Conservation (phyloP, 2,329 filamentous ascomycete species). For the Aspergillus sclerotialis region DNA sequence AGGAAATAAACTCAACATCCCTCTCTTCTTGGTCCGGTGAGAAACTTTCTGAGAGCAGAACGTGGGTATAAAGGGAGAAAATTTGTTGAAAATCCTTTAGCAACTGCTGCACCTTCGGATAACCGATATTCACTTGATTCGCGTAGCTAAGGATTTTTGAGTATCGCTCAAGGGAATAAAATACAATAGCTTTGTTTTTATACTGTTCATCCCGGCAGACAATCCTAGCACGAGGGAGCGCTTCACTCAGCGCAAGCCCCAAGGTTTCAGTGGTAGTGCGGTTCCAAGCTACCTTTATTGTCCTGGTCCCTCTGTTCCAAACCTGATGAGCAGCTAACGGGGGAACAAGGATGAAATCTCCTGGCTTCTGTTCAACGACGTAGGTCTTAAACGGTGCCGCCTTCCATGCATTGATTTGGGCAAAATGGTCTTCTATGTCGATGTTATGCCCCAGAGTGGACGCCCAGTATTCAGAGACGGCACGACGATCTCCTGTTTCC, state of each 20-base stretch:
- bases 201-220: constrained; percentile 98
- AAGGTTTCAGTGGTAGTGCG: constrained; percentile 87
- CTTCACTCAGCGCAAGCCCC: constrained; percentile 76
- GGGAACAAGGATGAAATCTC: constrained; percentile 90
- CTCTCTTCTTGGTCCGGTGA: constrained; percentile 61
- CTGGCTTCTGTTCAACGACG: constrained; percentile 80
- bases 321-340: constrained; percentile 93
- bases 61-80: constrained; percentile 68
- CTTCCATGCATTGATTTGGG: constrained; percentile 91
- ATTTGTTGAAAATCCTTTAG: constrained; percentile 75
- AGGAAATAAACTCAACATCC: constrained; percentile 67
- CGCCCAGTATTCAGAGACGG: constrained; percentile 89
- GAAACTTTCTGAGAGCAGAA: constrained; percentile 84
- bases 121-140: constrained; percentile 39
- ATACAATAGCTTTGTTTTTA: constrained; percentile 95
- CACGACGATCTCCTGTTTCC: constrained; percentile 81
- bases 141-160: constrained; percentile 53
- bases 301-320: constrained; percentile 93
- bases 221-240: constrained; percentile 77
- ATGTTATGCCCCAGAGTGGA: constrained; percentile 93
- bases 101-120: constrained; percentile 59
- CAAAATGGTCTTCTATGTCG: constrained; percentile 94
- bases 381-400: constrained; percentile 90
- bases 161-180: constrained; percentile 80
- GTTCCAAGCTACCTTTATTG: constrained; percentile 98